Percentiles rank a stretch among this genome's conserved stretches.
Conservation (phyloP, 352 stramenopile species). For the Pseudoperonospora humuli region DNA sequence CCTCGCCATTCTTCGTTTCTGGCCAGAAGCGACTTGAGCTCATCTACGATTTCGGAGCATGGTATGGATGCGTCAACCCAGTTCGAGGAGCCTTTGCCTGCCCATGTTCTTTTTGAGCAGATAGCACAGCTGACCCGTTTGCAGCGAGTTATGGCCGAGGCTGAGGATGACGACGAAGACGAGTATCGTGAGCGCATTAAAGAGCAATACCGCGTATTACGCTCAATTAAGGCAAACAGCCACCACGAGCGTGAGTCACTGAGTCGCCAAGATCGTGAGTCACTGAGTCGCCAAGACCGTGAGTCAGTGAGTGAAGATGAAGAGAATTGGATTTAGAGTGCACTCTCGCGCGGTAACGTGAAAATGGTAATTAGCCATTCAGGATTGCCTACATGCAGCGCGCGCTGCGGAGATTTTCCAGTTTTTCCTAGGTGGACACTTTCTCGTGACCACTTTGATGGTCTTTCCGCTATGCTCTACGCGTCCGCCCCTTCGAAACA, state of each 20-base stretch:
- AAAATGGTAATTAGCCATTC: no score
- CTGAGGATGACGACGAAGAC: conserved; percentile 40
- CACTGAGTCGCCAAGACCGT: conserved; percentile 6
- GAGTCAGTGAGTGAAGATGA: conserved; percentile 13
- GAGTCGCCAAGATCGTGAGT: conserved; percentile 5
- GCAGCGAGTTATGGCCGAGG: conserved; percentile 40
- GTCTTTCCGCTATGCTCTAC: no score
- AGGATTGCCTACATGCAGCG: no score
- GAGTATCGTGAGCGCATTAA: conserved; percentile 48
- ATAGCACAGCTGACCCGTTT: conserved; percentile 48
- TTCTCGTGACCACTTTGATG: no score
- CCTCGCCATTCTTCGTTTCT: conserved; percentile 14
- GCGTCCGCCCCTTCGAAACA: no score
- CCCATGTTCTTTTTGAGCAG: conserved; percentile 34
- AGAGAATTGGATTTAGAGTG: conserved; percentile 24
- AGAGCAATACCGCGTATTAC: conserved; percentile 47
- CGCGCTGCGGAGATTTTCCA: no score
- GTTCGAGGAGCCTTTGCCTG: conserved; percentile 35
- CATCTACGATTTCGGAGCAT: conserved; percentile 23
- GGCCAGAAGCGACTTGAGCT: conserved; percentile 19
- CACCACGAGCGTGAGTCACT: conserved; percentile 3
- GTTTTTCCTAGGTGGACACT: no score
- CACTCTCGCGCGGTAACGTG: no score
- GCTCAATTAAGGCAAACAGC: conserved; percentile 34
- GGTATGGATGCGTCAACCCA: conserved; percentile 7